Conservation (phyloP, 2,329 filamentous ascomycete species). For the Stachybotrys echinatus region DNA sequence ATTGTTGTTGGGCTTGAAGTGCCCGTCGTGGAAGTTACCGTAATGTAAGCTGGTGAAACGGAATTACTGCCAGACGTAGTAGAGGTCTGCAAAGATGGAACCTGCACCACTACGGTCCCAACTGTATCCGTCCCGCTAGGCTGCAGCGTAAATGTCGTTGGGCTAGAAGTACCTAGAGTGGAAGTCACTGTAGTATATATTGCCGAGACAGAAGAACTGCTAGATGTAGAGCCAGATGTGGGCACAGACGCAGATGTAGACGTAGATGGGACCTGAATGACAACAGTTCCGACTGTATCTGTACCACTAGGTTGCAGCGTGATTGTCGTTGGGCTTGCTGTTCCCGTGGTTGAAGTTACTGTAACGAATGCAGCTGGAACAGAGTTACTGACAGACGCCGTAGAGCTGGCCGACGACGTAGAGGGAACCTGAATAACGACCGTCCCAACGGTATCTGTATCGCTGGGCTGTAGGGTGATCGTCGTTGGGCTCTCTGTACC, state of each 20-base stretch:
- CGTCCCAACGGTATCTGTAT: not conserved
- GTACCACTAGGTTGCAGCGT: not conserved
- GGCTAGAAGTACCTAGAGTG: not conserved
- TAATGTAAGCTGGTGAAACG: no score
- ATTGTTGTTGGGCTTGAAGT: not conserved
- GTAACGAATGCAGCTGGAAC: not conserved
- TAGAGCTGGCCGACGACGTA: not conserved
- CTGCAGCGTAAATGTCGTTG: not conserved
- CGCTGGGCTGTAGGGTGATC: not conserved
- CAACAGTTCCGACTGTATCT: not conserved
- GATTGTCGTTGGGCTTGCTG: not conserved
- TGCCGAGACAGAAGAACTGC: no score
- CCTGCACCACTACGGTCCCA: not conserved
- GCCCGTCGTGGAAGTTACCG: not conserved
- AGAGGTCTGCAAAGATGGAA: not conserved
- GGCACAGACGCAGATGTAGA: no score
- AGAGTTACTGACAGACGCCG: not conserved
- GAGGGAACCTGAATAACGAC: not conserved
- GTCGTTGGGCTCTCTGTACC: not conserved
- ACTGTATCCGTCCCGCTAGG: not conserved
- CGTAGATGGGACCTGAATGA: not conserved
- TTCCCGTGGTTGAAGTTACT: not conserved
- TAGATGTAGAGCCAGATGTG: no score
- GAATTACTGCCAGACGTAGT: no score
- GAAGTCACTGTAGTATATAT: not conserved